A percentile compares a stretch with the other conserved stretches of the same genome.
phyloP scores from a whole-genome alignment of 305 asterid genomes.

The Fraxinus latifolia region DNA sequence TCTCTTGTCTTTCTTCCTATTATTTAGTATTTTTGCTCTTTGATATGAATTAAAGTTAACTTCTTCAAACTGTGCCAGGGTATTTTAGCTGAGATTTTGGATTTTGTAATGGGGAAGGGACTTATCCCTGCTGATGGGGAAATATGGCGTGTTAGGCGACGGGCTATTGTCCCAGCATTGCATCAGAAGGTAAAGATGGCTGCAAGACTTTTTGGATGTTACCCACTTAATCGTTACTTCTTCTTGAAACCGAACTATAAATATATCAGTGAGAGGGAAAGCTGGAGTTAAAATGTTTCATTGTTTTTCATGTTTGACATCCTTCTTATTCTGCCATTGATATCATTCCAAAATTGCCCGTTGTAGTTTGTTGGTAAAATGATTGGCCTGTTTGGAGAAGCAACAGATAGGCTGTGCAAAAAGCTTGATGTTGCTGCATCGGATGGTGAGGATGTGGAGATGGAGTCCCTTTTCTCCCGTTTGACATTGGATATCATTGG shows the following conservation, averaged over 20 bases:
- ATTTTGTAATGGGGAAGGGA: constrained; percentile 98
- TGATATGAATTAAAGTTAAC: not conserved
- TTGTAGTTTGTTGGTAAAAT: constrained; percentile 87
- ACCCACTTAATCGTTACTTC: not conserved
- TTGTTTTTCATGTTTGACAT: constrained; percentile 3
- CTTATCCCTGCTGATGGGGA: constrained; percentile 99
- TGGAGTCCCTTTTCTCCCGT: constrained; percentile 98
- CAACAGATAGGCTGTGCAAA: constrained; percentile 77
- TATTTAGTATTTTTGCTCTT: not conserved
- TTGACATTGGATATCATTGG: constrained; percentile 94
- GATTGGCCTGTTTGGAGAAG: constrained; percentile 83
- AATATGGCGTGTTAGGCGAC: constrained; percentile 88
- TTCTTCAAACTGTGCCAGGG: constrained; percentile 49
- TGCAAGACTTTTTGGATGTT: not conserved
- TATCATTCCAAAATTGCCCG: constrained; percentile 10
- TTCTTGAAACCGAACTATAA: constrained; percentile 5
- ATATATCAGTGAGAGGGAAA: not conserved
- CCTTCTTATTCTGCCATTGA: constrained; percentile 15
- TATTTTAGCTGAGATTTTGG: constrained; percentile 88
- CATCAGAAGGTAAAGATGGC: constrained; percentile 71
- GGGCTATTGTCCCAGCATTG: constrained; percentile 93
- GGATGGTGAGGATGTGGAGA: constrained; percentile 89
- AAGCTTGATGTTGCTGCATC: constrained; percentile 88
- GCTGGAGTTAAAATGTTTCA: not conserved
- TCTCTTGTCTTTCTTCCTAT: constrained; percentile 8